These are phyloP conservation scores for Gracilaria domingensis DNA, from an alignment of 23 red algal genomes.

Conservation along the genomic window DNA sequence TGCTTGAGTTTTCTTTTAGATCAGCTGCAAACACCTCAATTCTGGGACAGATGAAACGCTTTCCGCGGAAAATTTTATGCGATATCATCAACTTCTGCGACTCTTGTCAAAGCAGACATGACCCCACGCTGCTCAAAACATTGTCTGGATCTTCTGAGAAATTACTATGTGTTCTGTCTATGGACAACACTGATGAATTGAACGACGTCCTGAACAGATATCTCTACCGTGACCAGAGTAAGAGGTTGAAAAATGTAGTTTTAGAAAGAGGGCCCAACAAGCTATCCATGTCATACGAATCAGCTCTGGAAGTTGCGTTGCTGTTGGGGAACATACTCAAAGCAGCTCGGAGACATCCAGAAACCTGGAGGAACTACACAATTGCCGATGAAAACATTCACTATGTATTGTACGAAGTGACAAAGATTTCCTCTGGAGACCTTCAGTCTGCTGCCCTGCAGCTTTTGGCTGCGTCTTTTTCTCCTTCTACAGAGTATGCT, in stretches of 20 bases:
- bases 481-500: slow-evolving; percentile 36
- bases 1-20: slow-evolving; percentile 48
- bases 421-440: slow-evolving; percentile 24
- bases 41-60: slow-evolving; percentile 40
- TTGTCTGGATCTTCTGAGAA: slow-evolving; percentile 25
- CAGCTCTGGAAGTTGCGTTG: slow-evolving; percentile 26
- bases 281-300: slow-evolving; percentile 10
- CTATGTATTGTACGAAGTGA: slow-evolving; percentile 1
- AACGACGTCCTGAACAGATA: slow-evolving; percentile 51
- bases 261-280: not conserved
- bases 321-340: slow-evolving; percentile 47
- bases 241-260: slow-evolving; percentile 12
- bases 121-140: slow-evolving; percentile 8
- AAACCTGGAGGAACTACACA: slow-evolving; percentile 55
- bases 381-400: slow-evolving; percentile 15
- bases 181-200: slow-evolving; percentile 54
- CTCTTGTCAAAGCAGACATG: slow-evolving; percentile 23
- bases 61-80: slow-evolving; percentile 43
- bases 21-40: slow-evolving; percentile 41
- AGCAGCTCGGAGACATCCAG: slow-evolving; percentile 49
- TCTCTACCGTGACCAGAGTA: slow-evolving; percentile 48
- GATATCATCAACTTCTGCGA: slow-evolving; percentile 67
- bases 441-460: slow-evolving; percentile 44
- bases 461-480: slow-evolving; percentile 32
- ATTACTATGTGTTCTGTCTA: slow-evolving; percentile 37